Base-by-base conservation (phyloP, 129 eudicot genomes). In the Glebionis coronaria region DNA sequence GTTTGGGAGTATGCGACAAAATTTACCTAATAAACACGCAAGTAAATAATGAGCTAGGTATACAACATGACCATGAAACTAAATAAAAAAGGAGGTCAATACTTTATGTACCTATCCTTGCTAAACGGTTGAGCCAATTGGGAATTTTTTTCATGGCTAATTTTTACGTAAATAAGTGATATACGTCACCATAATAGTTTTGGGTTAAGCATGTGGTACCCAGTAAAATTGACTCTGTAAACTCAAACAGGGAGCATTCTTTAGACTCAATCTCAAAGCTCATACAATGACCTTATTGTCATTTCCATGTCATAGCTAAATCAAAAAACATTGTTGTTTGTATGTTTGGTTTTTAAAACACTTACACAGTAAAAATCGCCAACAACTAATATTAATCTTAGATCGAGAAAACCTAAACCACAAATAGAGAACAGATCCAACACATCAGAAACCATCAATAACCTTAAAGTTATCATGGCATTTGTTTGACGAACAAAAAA, bases 91-190 rank as follows among this genome's bases (percentile, higher is more conserved):
- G 5, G 23, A 40, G 57, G 59, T 15, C 53, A 59, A 0, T 38
- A 60, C 47, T 50, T 63, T 4, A 53, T 40, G 66, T 65, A 92
- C 98, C 98, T 80, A 88, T 61, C 61, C 74, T 78, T 58, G 98
- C 98, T 12, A 92, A 84, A 21, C 98, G 95, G 78, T 92, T 92
- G 47, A 92, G 90, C 98, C 98, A 92, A 73, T 81, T 85, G 15
- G 98, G 98, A 60, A 92, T 86, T 72, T 68, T 69, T 20, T 84
- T 88, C 42, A 90, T 96, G 0, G 98, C 88, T 81, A 92, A 63
- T 80, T 79, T 77, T 80, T 76, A 79, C 61, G 42, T 75, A 65
- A 92, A 73, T 78, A 92, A 82, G 73, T 88, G 88, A 66, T 92
- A 92, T 0, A 89, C 72, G 63, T 92, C 83, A 44, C 96, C 98